Evolutionary conservation across 2,329 filamentous ascomycete genomes (phyloP), one percentile per base, ranked within the genome.

Genomic region (Aspergillus chevalieri): DNA sequence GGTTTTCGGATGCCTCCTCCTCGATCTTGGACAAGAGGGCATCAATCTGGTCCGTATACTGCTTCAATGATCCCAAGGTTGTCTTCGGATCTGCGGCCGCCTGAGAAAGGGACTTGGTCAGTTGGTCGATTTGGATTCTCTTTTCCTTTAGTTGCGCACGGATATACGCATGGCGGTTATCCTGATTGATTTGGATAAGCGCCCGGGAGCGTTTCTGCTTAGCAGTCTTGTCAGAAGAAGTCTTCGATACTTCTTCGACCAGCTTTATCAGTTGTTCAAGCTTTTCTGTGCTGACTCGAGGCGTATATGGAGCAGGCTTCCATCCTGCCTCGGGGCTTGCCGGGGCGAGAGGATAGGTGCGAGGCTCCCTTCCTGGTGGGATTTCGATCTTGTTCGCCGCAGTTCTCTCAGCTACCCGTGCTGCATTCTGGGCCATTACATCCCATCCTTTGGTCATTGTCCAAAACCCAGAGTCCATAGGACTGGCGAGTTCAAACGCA

Each of bases 401-500:
- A 21, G 62, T 56, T 43, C 64, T 61, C 47, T 66, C 54, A 2
- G 63, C 57, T 9, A 65, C 69, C 17, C 57, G 59, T 10, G 60
- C 52, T 3, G 55, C 54, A 43, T 62, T 66, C 14, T 56, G 54
- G 2, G 51, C 46, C 4, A 62, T 46, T 4, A 60, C 41, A 21
- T 62, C 58, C 55, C 54, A 64, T 21, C 58, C 58, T 30, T 61
- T 70, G 14, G 52, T 47, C 12, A 47, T 52, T 14, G 52, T 42
- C 52, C 63, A 62, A 2, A 41, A 19, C 8, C 57, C 57, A 15
- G 59, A 49, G 22, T 76, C 70, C 14, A 63, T 54, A 6, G 72
- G 70, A 21, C 57, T 52, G 15, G 77, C 81, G 8, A 90, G 68
- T 60, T 87, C 80, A 38, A 76, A 73, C 4, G 65, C 58, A 44